These are phyloP conservation scores for Diaporthe vexans DNA, from an alignment of 2,329 filamentous ascomycete species.

Conservation along the genomic window DNA sequence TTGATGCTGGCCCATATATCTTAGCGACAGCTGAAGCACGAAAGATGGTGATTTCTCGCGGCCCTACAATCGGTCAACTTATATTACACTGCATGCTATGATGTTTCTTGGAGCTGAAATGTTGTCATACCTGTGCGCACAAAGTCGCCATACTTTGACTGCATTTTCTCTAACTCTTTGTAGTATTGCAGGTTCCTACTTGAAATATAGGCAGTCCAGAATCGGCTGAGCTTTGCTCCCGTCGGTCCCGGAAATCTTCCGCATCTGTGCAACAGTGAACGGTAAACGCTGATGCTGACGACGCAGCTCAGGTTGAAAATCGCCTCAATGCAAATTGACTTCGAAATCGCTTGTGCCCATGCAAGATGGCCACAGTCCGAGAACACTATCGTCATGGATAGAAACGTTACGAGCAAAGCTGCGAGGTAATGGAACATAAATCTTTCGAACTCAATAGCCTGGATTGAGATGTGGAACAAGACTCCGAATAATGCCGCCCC, in stretches of 20 bases:
- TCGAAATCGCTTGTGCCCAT: neutral
- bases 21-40: conserved; percentile 41
- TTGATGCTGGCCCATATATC: conserved; percentile 45
- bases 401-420: neutral
- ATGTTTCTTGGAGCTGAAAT: too few species aligned
- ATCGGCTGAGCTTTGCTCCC: conserved; percentile 10
- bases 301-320: conserved; percentile 3
- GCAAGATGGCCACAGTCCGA: neutral
- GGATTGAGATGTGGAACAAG: conserved; percentile 24
- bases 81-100: neutral
- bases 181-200: conserved; percentile 23
- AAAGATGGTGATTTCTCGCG: conserved; percentile 30
- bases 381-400: neutral
- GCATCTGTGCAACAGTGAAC: conserved; percentile 25
- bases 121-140: conserved; percentile 28
- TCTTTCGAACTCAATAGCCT: conserved; percentile 14
- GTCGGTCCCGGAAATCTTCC: conserved; percentile 1
- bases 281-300: conserved; percentile 8
- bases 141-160: conserved; percentile 24
- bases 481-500: neutral
- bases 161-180: conserved; percentile 22
- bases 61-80: conserved; percentile 1
- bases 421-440: conserved; percentile 26
- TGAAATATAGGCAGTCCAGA: conserved; percentile 4
- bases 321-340: neutral